Evolutionary conservation across 2,329 filamentous ascomycete species (phyloP).

Genomic region (Cladophialophora exuberans): DNA sequence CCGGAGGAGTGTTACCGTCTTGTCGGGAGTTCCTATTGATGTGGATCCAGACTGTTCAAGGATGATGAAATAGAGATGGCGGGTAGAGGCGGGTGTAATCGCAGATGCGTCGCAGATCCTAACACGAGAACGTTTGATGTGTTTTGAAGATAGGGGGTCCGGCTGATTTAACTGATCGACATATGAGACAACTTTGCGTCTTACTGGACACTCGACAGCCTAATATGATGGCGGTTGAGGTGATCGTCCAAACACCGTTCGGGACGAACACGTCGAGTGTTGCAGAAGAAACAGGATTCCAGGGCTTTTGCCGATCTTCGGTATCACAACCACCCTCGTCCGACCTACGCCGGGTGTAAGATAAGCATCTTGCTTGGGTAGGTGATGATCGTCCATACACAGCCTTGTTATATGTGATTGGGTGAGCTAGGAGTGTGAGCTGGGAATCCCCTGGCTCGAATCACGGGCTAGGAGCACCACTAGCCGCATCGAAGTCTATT

Average conservation of each 20-base stretch:
- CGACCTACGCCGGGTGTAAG: not conserved
- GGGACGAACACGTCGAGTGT: too few relatives aligned
- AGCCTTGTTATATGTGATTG: slow-evolving; percentile 11
- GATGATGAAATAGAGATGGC: not conserved
- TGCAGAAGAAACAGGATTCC: too few relatives aligned
- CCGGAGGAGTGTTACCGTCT: not conserved
- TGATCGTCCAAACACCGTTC: too few relatives aligned
- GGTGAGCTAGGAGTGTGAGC: not conserved
- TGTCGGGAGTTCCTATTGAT: not conserved
- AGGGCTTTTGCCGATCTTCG: too few relatives aligned
- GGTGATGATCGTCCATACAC: not conserved
- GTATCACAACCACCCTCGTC: too few relatives aligned
- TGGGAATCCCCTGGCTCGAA: not conserved
- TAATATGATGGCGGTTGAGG: too few relatives aligned
- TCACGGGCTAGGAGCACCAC: not conserved
- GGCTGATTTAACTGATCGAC: not conserved
- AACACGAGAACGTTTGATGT: not conserved
- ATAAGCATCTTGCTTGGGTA: not conserved
- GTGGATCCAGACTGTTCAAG: not conserved
- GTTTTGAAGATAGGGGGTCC: not conserved
- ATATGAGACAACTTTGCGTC: too few relatives aligned
- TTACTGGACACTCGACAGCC: too few relatives aligned
- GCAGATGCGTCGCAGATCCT: not conserved
- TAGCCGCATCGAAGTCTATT: not conserved
- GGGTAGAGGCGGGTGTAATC: slow-evolving; percentile 8